Base-by-base conservation (phyloP, 768 basidiomycete genomes). In the Russula vinacea region DNA sequence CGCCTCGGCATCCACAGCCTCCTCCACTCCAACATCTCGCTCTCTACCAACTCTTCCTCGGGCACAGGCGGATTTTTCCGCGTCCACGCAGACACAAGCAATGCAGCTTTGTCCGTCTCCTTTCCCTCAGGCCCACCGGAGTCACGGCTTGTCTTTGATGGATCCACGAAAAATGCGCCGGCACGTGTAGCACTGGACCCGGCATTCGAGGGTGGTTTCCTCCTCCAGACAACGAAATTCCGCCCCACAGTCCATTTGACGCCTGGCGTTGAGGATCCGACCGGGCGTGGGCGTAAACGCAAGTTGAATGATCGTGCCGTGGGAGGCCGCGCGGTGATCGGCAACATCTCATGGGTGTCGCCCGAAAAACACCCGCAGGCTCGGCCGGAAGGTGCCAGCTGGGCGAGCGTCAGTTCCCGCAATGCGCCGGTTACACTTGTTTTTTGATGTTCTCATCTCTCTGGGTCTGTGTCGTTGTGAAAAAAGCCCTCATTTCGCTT, bases 191-290 rank as follows among this genome's bases (percentile, higher is more conserved):
- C 47, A 47, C 54, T 62, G 24, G 24, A 19, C 26, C 35, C 61
- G 4, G 45, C 55, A 16, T 62, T 62, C 61, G 57, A 64, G 14
- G 62, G 62, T 11, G 51, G 52, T 9, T 54, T 64, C n/a, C 17
- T 50, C 0, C 58, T 51, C 16, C n/a, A 16, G 29, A 50, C 55
- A 9, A 42, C 64, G 2, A 54, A 42, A 1, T 56, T 50, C 24
- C 54, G 5, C 9, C 64, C 64, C 24, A 13, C n/a, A 35, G 9
- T 62, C 19, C 37, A 50, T 17, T 45, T 29, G 47, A 11, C 19
- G 0, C 35, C 61, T 7, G 32, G 14, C 6, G 35, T 59, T 16
- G n/a, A 56, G 37, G 61, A 62, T 9, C 62, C 62, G 5, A 9
- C 47, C 2, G 47, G 64, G 0, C 47, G 17, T 13, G 58, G 47